phyloP scores from a whole-genome alignment of 148 eudicot genomes.

The Polygonum maritimum region DNA sequence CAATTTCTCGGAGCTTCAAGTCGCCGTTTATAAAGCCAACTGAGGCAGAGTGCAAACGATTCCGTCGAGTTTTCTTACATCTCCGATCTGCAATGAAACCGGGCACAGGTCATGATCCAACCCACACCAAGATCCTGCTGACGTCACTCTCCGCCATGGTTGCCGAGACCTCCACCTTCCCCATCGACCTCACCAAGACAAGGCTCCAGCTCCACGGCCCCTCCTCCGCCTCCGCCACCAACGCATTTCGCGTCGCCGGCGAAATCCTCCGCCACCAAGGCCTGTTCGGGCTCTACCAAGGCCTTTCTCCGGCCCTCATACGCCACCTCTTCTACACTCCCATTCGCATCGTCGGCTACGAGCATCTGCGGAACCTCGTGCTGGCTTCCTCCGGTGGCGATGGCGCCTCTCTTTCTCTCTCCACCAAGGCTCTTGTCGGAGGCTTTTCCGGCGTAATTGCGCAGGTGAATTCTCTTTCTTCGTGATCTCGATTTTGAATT shows the following conservation, averaged over 20 bases:
- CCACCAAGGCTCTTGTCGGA: constrained; percentile 52
- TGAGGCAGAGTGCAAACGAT: neutral
- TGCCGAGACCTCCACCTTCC: constrained; percentile 84
- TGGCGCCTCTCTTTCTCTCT: constrained; percentile 28
- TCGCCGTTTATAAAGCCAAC: neutral
- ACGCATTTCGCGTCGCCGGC: constrained; percentile 35
- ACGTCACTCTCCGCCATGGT: constrained; percentile 66
- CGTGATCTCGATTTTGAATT: neutral
- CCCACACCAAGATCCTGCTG: constrained; percentile 35
- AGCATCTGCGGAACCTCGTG: constrained; percentile 33
- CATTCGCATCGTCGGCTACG: constrained; percentile 64
- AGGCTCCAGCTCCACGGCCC: constrained; percentile 57
- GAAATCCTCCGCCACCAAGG: constrained; percentile 42
- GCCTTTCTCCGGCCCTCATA: constrained; percentile 59
- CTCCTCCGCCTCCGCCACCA: constrained; percentile 18
- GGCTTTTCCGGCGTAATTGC: constrained; percentile 78
- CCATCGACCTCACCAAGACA: constrained; percentile 75
- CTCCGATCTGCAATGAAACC: constrained; percentile 6
- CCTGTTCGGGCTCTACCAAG: constrained; percentile 55
- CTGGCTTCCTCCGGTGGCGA: constrained; percentile 11
- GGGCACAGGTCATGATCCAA: constrained; percentile 10
- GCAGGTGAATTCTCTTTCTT: constrained; percentile 41
- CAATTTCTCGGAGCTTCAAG: neutral
- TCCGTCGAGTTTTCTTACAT: neutral
- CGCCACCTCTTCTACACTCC: constrained; percentile 75